Conservation (phyloP, 805 yeast species). For the Wickerhamiella azymoides region DNA sequence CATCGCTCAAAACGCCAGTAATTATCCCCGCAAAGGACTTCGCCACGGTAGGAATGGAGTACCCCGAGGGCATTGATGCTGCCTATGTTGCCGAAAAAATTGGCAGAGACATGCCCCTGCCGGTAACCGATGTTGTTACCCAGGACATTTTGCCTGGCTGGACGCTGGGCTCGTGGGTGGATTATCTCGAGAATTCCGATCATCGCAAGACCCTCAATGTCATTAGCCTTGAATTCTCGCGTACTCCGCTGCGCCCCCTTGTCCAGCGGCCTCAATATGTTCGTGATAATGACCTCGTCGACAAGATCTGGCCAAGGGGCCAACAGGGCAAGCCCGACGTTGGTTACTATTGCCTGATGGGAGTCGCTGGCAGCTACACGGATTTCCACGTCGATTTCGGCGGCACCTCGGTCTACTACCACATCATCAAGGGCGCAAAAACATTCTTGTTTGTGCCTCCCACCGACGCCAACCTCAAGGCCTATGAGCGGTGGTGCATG, state of each 20-base stretch:
- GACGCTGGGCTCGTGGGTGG: conserved; percentile 60
- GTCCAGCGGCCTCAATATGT: conserved; percentile 58
- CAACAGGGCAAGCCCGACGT: conserved; percentile 24
- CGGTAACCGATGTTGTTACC: conserved; percentile 80
- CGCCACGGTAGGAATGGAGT: conserved; percentile 32
- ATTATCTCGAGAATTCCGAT: conserved; percentile 41
- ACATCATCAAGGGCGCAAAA: conserved; percentile 62
- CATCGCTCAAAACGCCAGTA: conserved; percentile 32
- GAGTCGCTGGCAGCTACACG: conserved; percentile 65
- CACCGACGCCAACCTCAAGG: conserved; percentile 41
- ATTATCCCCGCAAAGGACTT: conserved; percentile 27
- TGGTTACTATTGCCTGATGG: conserved; percentile 72
- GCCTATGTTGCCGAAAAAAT: conserved; percentile 41
- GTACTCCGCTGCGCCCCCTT: conserved; percentile 34
- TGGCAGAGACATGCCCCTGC: conserved; percentile 51
- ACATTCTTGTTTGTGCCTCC: conserved; percentile 73
- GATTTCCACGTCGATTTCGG: conserved; percentile 90
- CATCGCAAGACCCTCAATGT: conserved; percentile 66
- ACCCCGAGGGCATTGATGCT: conserved; percentile 46
- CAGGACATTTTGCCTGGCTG: conserved; percentile 50
- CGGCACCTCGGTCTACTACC: conserved; percentile 84
- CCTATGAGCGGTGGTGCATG: conserved; percentile 61
- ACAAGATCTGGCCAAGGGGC: conserved; percentile 42
- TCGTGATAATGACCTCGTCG: conserved; percentile 50
- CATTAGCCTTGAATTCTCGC: conserved; percentile 64